Evolutionary conservation across 768 basidiomycete species (phyloP).

Genomic region (Tulasnella calospora): DNA sequence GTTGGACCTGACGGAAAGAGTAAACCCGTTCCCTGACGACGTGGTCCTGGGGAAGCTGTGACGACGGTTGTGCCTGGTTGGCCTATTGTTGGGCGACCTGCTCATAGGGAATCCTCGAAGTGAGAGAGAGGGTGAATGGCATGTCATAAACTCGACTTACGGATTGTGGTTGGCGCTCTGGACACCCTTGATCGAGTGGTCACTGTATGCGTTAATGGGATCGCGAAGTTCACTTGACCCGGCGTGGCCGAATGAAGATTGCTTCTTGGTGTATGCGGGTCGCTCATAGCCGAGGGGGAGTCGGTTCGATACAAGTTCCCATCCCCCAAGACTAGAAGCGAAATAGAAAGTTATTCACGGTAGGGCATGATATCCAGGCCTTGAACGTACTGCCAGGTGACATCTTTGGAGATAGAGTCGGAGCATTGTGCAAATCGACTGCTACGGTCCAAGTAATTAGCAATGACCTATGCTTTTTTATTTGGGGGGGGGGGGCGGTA

Average conservation of each 20-base stretch:
- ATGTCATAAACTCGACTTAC: background rate
- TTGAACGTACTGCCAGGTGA: background rate
- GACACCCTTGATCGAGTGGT: background rate
- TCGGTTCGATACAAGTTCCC: conserved; percentile 13
- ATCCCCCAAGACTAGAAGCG: background rate
- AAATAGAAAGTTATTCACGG: background rate
- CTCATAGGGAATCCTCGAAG: background rate
- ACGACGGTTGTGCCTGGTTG: background rate
- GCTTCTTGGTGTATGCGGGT: background rate
- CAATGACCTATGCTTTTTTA: background rate
- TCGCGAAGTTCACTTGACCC: background rate
- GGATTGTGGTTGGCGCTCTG: background rate
- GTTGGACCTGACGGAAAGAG: conserved; percentile 7
- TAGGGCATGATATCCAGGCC: background rate
- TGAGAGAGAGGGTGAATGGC: background rate
- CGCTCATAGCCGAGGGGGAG: conserved; percentile 8
- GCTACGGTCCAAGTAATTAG: background rate
- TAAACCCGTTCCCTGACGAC: conserved; percentile 8
- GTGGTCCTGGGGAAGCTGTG: conserved; percentile 5
- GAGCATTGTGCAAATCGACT: background rate
- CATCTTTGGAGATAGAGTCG: background rate
- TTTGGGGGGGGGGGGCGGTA: background rate
- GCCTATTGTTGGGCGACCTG: background rate
- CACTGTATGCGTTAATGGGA: background rate
- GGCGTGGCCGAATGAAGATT: background rate